These are phyloP conservation scores for Gossypium trilobum DNA, from an alignment of 441 rosid species.

Conservation along the genomic window DNA sequence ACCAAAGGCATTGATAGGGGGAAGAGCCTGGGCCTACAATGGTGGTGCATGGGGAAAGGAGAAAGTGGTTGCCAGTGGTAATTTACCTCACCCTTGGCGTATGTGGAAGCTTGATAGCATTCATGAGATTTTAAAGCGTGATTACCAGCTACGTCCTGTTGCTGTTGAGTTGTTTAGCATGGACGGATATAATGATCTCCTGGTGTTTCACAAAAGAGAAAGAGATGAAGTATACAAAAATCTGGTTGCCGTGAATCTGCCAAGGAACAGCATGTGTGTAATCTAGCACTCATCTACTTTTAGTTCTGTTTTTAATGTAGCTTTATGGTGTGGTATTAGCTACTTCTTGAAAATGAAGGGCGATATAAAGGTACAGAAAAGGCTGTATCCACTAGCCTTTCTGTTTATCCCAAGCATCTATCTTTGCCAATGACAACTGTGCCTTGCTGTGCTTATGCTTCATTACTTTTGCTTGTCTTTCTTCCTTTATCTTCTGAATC, in stretches of 20 bases:
- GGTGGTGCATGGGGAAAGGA: conserved; percentile 99
- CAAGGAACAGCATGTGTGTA: conserved; percentile 89
- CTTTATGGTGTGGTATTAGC: conserved; percentile 10
- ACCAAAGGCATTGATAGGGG: conserved; percentile 66
- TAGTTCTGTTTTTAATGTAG: background rate
- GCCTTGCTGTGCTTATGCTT: background rate
- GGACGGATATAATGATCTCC: conserved; percentile 99
- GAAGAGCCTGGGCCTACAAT: conserved; percentile 98
- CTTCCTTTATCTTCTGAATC: background rate
- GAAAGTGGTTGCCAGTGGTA: conserved; percentile 64
- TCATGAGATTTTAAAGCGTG: conserved; percentile 97
- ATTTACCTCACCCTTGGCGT: conserved; percentile 90
- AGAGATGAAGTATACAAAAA: conserved; percentile 99
- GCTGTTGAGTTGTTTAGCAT: conserved; percentile 98
- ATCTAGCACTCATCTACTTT: conserved; percentile 18
- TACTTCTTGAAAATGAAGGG: background rate
- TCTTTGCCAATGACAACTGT: background rate
- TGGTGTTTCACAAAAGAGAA: conserved; percentile 97
- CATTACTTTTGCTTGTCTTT: background rate
- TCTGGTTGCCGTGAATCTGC: conserved; percentile 93
- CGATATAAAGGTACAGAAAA: background rate
- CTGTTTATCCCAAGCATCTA: background rate
- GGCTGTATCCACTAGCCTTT: background rate
- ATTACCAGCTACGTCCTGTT: conserved; percentile 99
- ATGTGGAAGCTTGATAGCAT: conserved; percentile 98